phyloP scores from a whole-genome alignment of 2,329 filamentous ascomycete genomes.

The Xylaria hypoxylon region DNA sequence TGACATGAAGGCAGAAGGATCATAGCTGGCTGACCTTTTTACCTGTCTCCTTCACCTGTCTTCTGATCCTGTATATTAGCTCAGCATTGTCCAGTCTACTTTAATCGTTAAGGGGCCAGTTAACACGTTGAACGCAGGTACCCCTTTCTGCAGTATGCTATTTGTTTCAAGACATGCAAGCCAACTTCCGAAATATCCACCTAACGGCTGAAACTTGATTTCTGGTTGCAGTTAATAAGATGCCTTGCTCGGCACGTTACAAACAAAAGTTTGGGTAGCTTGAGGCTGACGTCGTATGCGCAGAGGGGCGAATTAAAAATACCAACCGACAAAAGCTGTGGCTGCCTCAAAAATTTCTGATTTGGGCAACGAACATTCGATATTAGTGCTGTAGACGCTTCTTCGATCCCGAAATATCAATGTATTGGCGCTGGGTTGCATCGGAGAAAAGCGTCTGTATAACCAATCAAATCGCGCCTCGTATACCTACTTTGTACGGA shows the following conservation, averaged over 20 bases:
- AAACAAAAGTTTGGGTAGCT: not conserved
- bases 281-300: slow-evolving; percentile 8
- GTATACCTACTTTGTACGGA: slow-evolving; percentile 16
- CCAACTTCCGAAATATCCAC: slow-evolving; percentile 1
- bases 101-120: slow-evolving; percentile 5
- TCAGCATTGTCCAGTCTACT: not conserved
- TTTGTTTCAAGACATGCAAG: slow-evolving; percentile 17
- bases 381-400: not conserved
- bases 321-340: slow-evolving; percentile 13
- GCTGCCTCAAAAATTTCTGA: slow-evolving; percentile 4
- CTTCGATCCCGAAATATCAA: slow-evolving; percentile 2
- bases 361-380: slow-evolving; percentile 11
- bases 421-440: slow-evolving; percentile 8
- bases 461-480: slow-evolving; percentile 7
- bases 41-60: not conserved
- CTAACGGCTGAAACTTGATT: slow-evolving; percentile 14
- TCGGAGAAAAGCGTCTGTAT: not conserved
- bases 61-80: slow-evolving; percentile 2
- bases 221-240: slow-evolving; percentile 2
- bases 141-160: not conserved
- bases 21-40: not conserved
- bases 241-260: slow-evolving; percentile 1
- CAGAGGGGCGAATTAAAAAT: not conserved
- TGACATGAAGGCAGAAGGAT: not conserved
- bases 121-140: not conserved